phyloP scores from a whole-genome alignment of 768 basidiomycete genomes.

The Lenzites betulinus region DNA sequence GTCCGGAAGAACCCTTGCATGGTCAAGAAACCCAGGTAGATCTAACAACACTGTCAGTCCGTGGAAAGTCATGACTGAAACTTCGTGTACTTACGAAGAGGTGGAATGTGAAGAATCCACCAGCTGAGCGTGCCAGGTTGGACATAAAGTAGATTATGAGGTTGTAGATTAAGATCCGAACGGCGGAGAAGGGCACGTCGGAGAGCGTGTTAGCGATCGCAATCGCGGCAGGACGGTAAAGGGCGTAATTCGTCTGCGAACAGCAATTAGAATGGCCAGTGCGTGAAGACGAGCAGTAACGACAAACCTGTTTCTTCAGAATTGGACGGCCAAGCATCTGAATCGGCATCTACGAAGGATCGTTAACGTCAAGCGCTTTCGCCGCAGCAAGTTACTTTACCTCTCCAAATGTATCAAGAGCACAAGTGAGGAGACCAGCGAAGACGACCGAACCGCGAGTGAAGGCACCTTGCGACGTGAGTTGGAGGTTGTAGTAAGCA shows the following conservation, averaged over 20 bases:
- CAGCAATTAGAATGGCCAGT: neutral
- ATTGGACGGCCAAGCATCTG: constrained; percentile 85
- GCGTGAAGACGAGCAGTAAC: neutral
- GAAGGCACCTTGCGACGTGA: constrained; percentile 79
- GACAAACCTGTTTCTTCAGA: constrained; percentile 58
- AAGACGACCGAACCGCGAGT: constrained; percentile 86
- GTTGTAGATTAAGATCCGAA: constrained; percentile 59
- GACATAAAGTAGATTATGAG: constrained; percentile 72
- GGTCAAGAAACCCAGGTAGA: constrained; percentile 62
- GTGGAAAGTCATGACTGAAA: neutral
- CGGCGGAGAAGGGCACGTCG: constrained; percentile 69
- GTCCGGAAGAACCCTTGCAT: constrained; percentile 89
- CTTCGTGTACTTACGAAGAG: constrained; percentile 43
- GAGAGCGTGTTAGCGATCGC: constrained; percentile 67
- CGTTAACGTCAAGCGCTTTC: neutral
- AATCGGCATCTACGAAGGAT: constrained; percentile 53
- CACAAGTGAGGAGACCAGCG: constrained; percentile 62
- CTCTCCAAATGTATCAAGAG: constrained; percentile 74
- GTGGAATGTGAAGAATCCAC: constrained; percentile 59
- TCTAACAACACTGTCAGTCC: constrained; percentile 23
- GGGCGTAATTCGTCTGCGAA: constrained; percentile 53
- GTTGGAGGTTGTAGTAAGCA: constrained; percentile 72
- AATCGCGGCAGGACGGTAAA: constrained; percentile 68
- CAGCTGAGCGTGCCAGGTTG: constrained; percentile 43
- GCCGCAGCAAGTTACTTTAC: constrained; percentile 35